Evolutionary conservation across 2,329 filamentous ascomycete genomes (phyloP).

Genomic region (Pestalotiopsis sp.): DNA sequence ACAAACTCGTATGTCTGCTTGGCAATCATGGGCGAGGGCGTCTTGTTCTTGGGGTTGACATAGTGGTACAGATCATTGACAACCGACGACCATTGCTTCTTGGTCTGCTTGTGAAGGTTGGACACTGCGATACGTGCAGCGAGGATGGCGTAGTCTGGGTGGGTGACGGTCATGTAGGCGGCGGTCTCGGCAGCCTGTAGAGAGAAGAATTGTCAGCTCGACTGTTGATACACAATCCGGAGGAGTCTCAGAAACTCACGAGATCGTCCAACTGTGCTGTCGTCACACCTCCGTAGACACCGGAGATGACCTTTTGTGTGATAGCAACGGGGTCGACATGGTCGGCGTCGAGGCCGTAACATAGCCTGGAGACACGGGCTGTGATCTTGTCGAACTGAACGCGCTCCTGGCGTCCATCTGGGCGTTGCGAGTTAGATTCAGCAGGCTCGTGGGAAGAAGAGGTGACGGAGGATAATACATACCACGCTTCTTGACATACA

Average conservation of each 20-base stretch:
- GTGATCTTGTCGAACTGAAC: slow-evolving; percentile 99
- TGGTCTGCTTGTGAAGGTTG: slow-evolving; percentile 99
- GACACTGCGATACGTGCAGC: slow-evolving; percentile 98
- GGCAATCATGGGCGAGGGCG: slow-evolving; percentile 90
- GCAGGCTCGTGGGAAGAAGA: not conserved
- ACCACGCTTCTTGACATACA: slow-evolving; percentile 67
- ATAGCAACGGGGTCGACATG: slow-evolving; percentile 98
- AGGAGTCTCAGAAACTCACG: slow-evolving; percentile 55
- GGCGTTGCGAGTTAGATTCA: slow-evolving; percentile 16
- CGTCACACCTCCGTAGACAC: slow-evolving; percentile 97
- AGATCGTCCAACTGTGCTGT: slow-evolving; percentile 96
- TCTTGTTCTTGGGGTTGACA: slow-evolving; percentile 88
- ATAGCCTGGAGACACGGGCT: slow-evolving; percentile 93
- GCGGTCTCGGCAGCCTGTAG: slow-evolving; percentile 92
- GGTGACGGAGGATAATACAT: slow-evolving; percentile 32
- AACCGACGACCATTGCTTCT: slow-evolving; percentile 99
- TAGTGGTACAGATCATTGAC: slow-evolving; percentile 93
- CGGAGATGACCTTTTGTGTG: slow-evolving; percentile 98
- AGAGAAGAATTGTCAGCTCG: slow-evolving; percentile 18
- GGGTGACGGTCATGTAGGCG: slow-evolving; percentile 99
- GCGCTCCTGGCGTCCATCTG: slow-evolving; percentile 99
- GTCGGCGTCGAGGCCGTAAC: slow-evolving; percentile 91
- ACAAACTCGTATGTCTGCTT: slow-evolving; percentile 87
- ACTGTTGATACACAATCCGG: slow-evolving; percentile 5
- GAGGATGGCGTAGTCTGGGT: slow-evolving; percentile 98